Evolutionary conservation across 805 yeast genomes (phyloP).

Genomic region (Ogataea chonburiensis): DNA sequence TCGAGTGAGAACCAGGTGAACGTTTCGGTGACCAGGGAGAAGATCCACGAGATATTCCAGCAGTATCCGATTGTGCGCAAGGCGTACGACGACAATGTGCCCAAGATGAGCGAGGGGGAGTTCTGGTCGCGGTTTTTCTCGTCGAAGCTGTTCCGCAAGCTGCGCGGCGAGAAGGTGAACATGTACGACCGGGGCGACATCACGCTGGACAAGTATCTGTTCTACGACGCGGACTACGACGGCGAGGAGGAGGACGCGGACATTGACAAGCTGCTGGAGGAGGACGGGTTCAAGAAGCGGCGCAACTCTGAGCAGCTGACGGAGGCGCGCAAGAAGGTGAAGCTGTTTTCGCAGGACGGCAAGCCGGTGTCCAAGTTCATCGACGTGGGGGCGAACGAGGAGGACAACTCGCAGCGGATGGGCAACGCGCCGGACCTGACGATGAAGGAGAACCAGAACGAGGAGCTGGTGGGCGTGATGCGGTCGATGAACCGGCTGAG

Average conservation of each 20-base stretch:
- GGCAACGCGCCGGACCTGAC: conserved; percentile 90
- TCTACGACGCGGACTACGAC: conserved; percentile 58
- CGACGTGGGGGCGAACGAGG: conserved; percentile 77
- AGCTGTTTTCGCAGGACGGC: conserved; percentile 36
- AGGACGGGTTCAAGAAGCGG: conserved; percentile 38
- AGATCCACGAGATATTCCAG: conserved; percentile 82
- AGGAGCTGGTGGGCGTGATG: conserved; percentile 72
- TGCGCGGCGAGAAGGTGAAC: conserved; percentile 84
- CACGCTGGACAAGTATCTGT: conserved; percentile 79
- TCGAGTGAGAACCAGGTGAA: conserved; percentile 90
- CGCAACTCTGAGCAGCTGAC: conserved; percentile 25
- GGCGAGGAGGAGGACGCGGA: conserved; percentile 40
- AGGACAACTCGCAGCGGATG: conserved; percentile 69
- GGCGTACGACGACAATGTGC: conserved; percentile 90
- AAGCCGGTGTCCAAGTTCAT: conserved; percentile 64
- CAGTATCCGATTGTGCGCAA: conserved; percentile 89
- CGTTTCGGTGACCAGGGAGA: conserved; percentile 88
- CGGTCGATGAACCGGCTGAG: conserved; percentile 87
- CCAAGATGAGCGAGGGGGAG: conserved; percentile 82
- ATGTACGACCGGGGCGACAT: conserved; percentile 79
- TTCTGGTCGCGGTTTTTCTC: conserved; percentile 96
- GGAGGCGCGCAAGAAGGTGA: conserved; percentile 30
- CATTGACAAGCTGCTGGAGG: conserved; percentile 33
- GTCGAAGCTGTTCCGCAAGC: conserved; percentile 79
- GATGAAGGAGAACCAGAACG: conserved; percentile 65